These are phyloP conservation scores for Hondaea fermentalgiana DNA, from an alignment of 108 stramenopile species.

Conservation along the genomic window DNA sequence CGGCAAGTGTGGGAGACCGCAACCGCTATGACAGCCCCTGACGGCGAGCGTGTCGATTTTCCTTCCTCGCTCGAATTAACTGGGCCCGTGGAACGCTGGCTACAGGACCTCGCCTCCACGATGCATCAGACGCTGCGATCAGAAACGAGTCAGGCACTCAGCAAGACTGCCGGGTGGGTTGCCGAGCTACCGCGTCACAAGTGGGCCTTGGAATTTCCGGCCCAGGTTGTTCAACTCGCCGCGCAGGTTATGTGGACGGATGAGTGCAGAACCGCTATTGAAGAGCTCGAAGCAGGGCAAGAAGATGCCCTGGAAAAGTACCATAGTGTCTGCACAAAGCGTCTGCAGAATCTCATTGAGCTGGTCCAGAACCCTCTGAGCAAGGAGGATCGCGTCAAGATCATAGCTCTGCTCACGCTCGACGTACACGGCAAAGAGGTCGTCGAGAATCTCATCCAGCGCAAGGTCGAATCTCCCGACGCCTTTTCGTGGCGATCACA, in stretches of 20 bases:
- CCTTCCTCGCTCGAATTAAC: background rate
- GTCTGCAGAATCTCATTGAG: conserved; percentile 27
- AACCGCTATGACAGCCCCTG: conserved; percentile 30
- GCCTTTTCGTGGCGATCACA: conserved; percentile 29
- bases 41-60: conserved; percentile 34
- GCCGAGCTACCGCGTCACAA: conserved; percentile 31
- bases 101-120: conserved; percentile 21
- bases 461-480: conserved; percentile 16
- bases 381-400: conserved; percentile 20
- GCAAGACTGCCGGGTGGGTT: conserved; percentile 27
- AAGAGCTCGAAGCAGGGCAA: conserved; percentile 28
- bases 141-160: background rate
- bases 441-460: conserved; percentile 8
- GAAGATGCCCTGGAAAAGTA: conserved; percentile 30
- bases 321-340: background rate
- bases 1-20: conserved; percentile 26
- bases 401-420: conserved; percentile 33
- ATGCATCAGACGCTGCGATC: conserved; percentile 33
- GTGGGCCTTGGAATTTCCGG: conserved; percentile 30
- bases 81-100: conserved; percentile 41
- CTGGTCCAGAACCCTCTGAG: conserved; percentile 28
- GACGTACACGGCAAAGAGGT: conserved; percentile 34
- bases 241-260: conserved; percentile 31
- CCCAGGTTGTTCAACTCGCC: conserved; percentile 27
- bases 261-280: conserved; percentile 25